Evolutionary conservation across 2,329 filamentous ascomycete species (phyloP).

Genomic region (Whalleya microplaca): DNA sequence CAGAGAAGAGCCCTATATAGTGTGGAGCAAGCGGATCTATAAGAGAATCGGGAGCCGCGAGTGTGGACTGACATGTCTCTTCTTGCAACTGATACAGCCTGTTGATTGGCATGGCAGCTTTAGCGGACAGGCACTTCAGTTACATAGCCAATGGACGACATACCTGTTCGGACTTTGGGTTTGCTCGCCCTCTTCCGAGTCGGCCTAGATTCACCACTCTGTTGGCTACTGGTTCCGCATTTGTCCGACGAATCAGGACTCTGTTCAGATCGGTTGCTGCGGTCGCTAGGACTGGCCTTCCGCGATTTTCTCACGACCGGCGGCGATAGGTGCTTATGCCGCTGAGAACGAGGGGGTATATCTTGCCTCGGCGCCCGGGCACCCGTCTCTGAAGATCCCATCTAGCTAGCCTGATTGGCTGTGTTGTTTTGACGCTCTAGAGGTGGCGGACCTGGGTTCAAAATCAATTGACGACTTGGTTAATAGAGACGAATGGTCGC

Average conservation of each 20-base stretch:
- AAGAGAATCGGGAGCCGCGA: not conserved
- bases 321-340: slow-evolving; percentile 9
- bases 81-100: slow-evolving; percentile 33
- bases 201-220: slow-evolving; percentile 10
- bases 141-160: not conserved
- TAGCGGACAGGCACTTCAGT: slow-evolving; percentile 9
- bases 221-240: slow-evolving; percentile 13
- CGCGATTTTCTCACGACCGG: slow-evolving; percentile 15
- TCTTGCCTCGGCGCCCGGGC: not conserved
- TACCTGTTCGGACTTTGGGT: slow-evolving; percentile 34
- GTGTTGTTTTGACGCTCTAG: not conserved
- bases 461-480: slow-evolving; percentile 7
- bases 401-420: slow-evolving; percentile 3
- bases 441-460: not conserved
- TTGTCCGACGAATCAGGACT: slow-evolving; percentile 24
- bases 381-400: not conserved
- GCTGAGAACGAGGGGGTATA: slow-evolving; percentile 2
- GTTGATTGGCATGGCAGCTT: slow-evolving; percentile 1
- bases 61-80: slow-evolving; percentile 29
- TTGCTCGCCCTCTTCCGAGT: slow-evolving; percentile 32
- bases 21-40: not conserved
- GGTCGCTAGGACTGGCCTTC: slow-evolving; percentile 21
- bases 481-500: slow-evolving; percentile 6
- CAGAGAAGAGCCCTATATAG: not conserved
- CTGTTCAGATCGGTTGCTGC: slow-evolving; percentile 16